phyloP scores from a whole-genome alignment of 2,329 filamentous ascomycete species.

The Ceratocystis ficicola region DNA sequence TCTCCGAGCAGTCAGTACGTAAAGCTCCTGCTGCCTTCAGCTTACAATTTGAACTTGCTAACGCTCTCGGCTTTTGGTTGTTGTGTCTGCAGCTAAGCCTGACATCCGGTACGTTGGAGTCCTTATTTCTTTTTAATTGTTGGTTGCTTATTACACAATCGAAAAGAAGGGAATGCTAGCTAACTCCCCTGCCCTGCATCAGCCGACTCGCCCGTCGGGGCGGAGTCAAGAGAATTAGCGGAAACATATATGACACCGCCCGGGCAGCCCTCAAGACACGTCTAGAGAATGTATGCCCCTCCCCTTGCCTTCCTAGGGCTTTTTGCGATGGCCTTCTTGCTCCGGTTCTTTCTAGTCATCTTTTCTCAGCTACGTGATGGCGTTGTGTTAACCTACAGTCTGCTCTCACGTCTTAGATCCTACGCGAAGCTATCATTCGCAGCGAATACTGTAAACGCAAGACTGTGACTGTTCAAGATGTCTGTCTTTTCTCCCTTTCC shows the following conservation, averaged over 20 bases:
- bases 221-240: slow-evolving; percentile 63
- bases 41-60: slow-evolving; percentile 19
- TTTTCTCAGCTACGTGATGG: background rate
- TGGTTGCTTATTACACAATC: background rate
- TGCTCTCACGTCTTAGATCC: slow-evolving; percentile 33
- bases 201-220: slow-evolving; percentile 63
- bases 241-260: slow-evolving; percentile 49
- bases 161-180: background rate
- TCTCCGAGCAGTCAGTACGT: too few species aligned
- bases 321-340: background rate
- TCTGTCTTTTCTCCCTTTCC: slow-evolving; percentile 30
- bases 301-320: background rate
- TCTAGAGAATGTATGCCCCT: slow-evolving; percentile 36
- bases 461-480: slow-evolving; percentile 52
- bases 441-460: slow-evolving; percentile 45
- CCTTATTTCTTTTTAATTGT: background rate
- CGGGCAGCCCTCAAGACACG: slow-evolving; percentile 40
- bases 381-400: background rate
- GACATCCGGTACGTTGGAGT: slow-evolving; percentile 38
- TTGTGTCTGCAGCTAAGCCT: slow-evolving; percentile 36
- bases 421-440: slow-evolving; percentile 39
- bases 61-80: slow-evolving; percentile 22
- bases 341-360: background rate
- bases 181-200: background rate
- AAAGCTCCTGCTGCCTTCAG: background rate